Base-by-base conservation (phyloP, 2,329 filamentous ascomycete genomes). In the Phyllosticta ampelicida region DNA sequence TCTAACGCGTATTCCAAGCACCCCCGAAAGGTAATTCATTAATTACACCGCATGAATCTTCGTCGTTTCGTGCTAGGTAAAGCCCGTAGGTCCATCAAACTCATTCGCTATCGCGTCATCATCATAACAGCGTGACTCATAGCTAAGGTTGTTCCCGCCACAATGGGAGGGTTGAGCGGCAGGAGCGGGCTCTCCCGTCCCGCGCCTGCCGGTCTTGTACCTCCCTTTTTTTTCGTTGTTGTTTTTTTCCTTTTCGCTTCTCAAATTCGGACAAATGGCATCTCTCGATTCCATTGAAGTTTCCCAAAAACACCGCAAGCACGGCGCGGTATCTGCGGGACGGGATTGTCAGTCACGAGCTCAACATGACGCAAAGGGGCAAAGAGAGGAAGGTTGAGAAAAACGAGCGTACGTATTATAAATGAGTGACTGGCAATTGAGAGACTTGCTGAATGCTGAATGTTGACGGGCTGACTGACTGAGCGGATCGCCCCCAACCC, bases 221-320 rank as follows among this genome's bases (percentile, higher is more conserved):
- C 23, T 26, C 23, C 23, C 23, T 8, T 8, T 26, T 26, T 26
- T 26, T 26, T 26, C n/a, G 8, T 26, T 8, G 8, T 26, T 26
- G 8, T 26, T 26, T 26, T 26, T 26, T 26, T 26, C 23, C 8
- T 26, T 26, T 8, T 26, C 23, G 23, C 23, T 26, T 26, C 8
- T 8, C 4, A 26, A 8, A 8, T 3, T 8, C 13, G 13, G 16
- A 44, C 11, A 44, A 26, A 3, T 26, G 3, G 36, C 5, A n/a
- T n/a, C 6, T 16, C 36, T 8, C 5, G 13, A n/a, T 44, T 57
- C 19, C 53, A 20, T 53, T 53, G 51, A 60, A 55, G 23, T 60
- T 60, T 9, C 55, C 55, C 9, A 60, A n/a, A 20, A 60, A 60
- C 20, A 60, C 59, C 6, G 59, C 59, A 8, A 60, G 52, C 20